phyloP scores from a whole-genome alignment of 495 filamentous ascomycete genomes.

The Cudoniella acicularis region DNA sequence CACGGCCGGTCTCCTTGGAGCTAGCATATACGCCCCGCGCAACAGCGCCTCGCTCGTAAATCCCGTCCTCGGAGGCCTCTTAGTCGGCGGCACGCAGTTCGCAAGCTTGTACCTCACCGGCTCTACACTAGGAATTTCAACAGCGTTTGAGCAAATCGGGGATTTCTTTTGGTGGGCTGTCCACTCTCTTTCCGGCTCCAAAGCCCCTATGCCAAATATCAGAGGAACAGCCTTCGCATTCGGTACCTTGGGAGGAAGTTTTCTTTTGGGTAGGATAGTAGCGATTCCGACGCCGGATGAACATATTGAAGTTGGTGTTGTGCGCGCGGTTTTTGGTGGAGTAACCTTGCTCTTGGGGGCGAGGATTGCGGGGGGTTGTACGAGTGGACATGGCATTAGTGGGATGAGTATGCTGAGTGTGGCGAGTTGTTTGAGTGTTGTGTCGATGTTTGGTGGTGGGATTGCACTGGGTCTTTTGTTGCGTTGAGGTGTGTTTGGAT shows the following conservation, averaged over 20 bases:
- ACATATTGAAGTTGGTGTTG: slow-evolving; percentile 21
- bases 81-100: slow-evolving; percentile 46
- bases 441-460: slow-evolving; percentile 44
- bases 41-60: slow-evolving; percentile 16
- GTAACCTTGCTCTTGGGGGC: slow-evolving; percentile 48
- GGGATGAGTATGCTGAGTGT: slow-evolving; percentile 47
- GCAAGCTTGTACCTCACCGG: slow-evolving; percentile 38
- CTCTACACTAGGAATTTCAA: slow-evolving; percentile 47
- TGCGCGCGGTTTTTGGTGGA: slow-evolving; percentile 41
- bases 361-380: slow-evolving; percentile 54
- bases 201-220: slow-evolving; percentile 21
- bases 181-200: slow-evolving; percentile 11
- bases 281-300: background rate
- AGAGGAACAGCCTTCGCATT: slow-evolving; percentile 36
- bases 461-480: slow-evolving; percentile 14
- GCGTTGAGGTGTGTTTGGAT: background rate
- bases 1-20: background rate
- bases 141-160: slow-evolving; percentile 48
- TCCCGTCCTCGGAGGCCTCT: slow-evolving; percentile 41
- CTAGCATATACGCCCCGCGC: background rate
- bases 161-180: slow-evolving; percentile 39
- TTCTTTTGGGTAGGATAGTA: slow-evolving; percentile 6
- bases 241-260: slow-evolving; percentile 42
- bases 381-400: slow-evolving; percentile 57
- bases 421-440: slow-evolving; percentile 49